Evolutionary conservation across 1,284 basidiomycete species (phyloP), one percentile per base, ranked within the genome.

Genomic region (Pyrrhoderma noxium): DNA sequence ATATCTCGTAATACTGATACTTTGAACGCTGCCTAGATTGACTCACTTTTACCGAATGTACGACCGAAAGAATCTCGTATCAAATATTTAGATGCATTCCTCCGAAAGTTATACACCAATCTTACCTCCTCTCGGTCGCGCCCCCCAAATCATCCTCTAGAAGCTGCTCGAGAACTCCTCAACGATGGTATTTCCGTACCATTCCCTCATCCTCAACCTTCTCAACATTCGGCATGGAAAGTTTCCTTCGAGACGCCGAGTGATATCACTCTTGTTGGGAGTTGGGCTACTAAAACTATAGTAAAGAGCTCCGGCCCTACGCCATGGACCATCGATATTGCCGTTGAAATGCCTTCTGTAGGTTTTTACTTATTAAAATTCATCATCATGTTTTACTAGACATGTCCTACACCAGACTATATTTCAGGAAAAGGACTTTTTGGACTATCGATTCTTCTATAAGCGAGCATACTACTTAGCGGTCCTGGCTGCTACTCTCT

Each of bases 341-440:
- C 88, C 0, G 72, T 94, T 1, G 82, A 89, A 61, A 93, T 99
- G 88, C 92, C 93, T 11, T 64, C 77, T 34, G 92, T 93, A 60
- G 59, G 86, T 59, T 43, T 45, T 1, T 27, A 11, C 22, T 7
- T n/a, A 5, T 18, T 18, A 40, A n/a, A 7, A 14, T 7, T 5
- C 5, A 22, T 14, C 7, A 46, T 9, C 31, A 19, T 49, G 45
- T 55, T 37, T 11, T 22, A n/a, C n/a, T n/a, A n/a, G n/a, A n/a
- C n/a, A n/a, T n/a, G n/a, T n/a, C 11, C 50, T 31, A 5, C 27
- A 56, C 2, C 60, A 92, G 82, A 63, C 60, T 41, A 68, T 97
- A 22, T 93, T 99, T 61, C 92, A 96, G 69, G 89, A 94, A 59
- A 99, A 98, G 65, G 95, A 99, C 64, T 90, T 93, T 58, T 71